Evolutionary conservation across 176 grass and related monocot genomes (phyloP).

Genomic region (Chrysopogon serrulatus): DNA sequence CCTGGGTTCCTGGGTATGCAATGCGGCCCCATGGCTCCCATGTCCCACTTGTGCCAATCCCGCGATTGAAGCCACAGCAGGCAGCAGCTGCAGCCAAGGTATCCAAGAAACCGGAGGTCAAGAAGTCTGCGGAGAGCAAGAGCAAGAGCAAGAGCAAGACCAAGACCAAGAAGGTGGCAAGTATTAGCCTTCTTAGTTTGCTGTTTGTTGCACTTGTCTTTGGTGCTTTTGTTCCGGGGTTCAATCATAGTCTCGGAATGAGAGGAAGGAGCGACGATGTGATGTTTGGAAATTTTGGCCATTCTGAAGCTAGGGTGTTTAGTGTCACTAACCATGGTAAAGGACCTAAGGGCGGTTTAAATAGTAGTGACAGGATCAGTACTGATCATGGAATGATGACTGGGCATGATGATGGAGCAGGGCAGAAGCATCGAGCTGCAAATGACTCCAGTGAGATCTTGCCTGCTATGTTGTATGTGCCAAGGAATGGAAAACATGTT

Average conservation of each 20-base stretch:
- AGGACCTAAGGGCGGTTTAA: constrained; percentile 21
- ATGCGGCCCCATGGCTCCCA: constrained; percentile 66
- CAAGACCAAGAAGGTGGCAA: constrained; percentile 83
- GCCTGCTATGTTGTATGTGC: constrained; percentile 91
- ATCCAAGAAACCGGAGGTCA: constrained; percentile 59
- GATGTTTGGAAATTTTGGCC: constrained; percentile 40
- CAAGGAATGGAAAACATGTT: constrained; percentile 99
- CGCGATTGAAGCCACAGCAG: constrained; percentile 71
- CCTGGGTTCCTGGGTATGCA: constrained; percentile 86
- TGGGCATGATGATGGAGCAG: not conserved
- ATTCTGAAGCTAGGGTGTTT: constrained; percentile 51
- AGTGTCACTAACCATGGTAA: constrained; percentile 43
- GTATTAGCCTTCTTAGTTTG: constrained; percentile 83
- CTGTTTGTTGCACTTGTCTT: constrained; percentile 56
- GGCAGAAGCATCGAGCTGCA: constrained; percentile 26
- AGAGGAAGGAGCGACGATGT: constrained; percentile 2
- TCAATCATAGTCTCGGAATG: constrained; percentile 53
- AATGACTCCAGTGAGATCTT: constrained; percentile 72
- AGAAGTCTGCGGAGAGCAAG: constrained; percentile 44
- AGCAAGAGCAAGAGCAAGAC: constrained; percentile 42
- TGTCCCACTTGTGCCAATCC: constrained; percentile 86
- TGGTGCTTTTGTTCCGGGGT: constrained; percentile 49
- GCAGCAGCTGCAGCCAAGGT: constrained; percentile 34
- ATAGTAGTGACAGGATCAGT: constrained; percentile 32
- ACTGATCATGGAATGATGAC: constrained; percentile 23